Evolutionary conservation across 2,329 filamentous ascomycete genomes (phyloP).

Genomic region (Hymenoscyphus linearis): DNA sequence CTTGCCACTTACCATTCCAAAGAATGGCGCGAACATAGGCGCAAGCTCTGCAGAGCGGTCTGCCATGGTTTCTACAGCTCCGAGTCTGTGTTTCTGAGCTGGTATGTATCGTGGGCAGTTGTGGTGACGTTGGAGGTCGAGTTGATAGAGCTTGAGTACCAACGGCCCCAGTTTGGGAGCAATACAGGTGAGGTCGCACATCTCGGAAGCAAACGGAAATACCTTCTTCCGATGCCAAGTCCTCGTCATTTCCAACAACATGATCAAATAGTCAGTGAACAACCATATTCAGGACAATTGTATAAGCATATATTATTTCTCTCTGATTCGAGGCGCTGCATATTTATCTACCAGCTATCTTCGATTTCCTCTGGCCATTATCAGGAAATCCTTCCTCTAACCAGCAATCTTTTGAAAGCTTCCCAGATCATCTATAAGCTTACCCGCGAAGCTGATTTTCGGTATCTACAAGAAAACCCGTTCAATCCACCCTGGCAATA

Average conservation of each 20-base stretch:
- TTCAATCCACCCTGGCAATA: too few relatives aligned
- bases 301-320: too few relatives aligned
- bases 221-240: not conserved
- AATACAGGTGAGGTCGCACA: not conserved
- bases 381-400: too few relatives aligned
- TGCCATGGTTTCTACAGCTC: conserved; percentile 40
- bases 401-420: too few relatives aligned
- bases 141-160: conserved; percentile 3
- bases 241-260: not conserved
- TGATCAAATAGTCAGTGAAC: too few relatives aligned
- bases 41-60: conserved; percentile 49
- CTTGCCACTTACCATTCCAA: conserved; percentile 68
- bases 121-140: conserved; percentile 18
- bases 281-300: too few relatives aligned
- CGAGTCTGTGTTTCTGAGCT: conserved; percentile 8
- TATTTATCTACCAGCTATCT: too few relatives aligned
- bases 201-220: not conserved
- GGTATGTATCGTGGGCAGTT: conserved; percentile 8
- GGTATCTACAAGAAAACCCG: too few relatives aligned
- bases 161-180: not conserved
- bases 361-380: too few relatives aligned
- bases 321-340: too few relatives aligned
- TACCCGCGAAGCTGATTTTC: too few relatives aligned
- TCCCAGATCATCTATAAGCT: too few relatives aligned
- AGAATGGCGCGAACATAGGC: conserved; percentile 81